A percentile compares a stretch with the other conserved stretches of the same genome.
These are phyloP conservation scores for Prosopis cineraria DNA, from an alignment of 306 rosid genomes.

Conservation along the genomic window DNA sequence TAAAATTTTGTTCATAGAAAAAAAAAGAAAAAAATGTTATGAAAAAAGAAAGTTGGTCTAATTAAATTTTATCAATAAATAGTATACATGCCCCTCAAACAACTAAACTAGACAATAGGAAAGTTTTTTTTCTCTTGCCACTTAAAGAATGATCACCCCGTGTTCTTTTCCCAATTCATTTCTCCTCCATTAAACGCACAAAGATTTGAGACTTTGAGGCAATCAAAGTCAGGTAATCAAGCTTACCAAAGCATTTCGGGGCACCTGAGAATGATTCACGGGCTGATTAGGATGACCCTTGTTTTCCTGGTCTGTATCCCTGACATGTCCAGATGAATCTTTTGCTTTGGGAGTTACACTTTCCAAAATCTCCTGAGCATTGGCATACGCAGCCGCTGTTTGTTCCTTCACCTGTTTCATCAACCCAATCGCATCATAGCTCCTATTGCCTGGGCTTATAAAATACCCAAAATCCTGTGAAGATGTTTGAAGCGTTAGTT, in stretches of 20 bases:
- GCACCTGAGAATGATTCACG: constrained; percentile 49
- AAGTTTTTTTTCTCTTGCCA: too few species aligned
- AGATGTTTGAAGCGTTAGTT: constrained; percentile 15
- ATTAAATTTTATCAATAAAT: too few species aligned
- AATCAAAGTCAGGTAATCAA: not conserved
- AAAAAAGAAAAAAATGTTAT: too few species aligned
- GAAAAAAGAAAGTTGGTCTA: too few species aligned
- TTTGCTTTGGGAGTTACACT: constrained; percentile 70
- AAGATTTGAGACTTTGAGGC: not conserved
- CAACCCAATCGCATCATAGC: constrained; percentile 91
- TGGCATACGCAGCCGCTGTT: constrained; percentile 83
- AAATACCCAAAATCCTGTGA: constrained; percentile 82
- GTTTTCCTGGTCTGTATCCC: constrained; percentile 40
- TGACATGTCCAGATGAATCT: constrained; percentile 34
- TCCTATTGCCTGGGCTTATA: constrained; percentile 82
- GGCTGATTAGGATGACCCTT: constrained; percentile 33
- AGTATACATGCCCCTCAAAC: too few species aligned
- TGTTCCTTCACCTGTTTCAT: constrained; percentile 91
- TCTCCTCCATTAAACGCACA: not conserved
- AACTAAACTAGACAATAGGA: too few species aligned
- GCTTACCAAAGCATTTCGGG: constrained; percentile 64
- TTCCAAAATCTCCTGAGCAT: constrained; percentile 73
- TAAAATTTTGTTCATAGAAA: too few species aligned
- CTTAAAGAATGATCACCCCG: too few species aligned
- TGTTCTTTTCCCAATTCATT: not conserved